Conservation (phyloP, 192 early-diverging fungal species). For the Coemansia sp. region DNA sequence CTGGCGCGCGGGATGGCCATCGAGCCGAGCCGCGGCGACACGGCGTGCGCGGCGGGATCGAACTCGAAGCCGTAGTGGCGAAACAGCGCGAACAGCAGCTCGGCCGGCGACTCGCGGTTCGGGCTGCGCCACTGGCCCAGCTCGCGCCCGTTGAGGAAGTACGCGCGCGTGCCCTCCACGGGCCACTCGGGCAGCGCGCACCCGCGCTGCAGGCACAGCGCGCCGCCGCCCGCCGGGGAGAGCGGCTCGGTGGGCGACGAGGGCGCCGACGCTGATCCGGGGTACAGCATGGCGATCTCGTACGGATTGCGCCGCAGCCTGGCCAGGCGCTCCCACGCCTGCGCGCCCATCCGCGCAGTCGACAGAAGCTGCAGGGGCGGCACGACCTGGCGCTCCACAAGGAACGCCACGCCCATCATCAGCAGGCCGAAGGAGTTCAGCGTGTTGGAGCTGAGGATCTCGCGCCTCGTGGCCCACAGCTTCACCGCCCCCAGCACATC, state of each 20-base stretch:
- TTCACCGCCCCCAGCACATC: conserved; percentile 21
- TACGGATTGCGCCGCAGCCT: conserved; percentile 3
- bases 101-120: conserved; percentile 11
- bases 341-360: neutral
- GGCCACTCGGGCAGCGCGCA: neutral
- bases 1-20: conserved; percentile 13
- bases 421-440: conserved; percentile 38
- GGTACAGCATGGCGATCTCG: neutral
- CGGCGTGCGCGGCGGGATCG: conserved; percentile 18
- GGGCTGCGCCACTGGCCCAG: conserved; percentile 17
- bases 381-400: conserved; percentile 25
- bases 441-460: conserved; percentile 6
- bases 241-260: neutral
- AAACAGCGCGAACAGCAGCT: conserved; percentile 30
- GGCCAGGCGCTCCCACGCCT: conserved; percentile 5
- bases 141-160: conserved; percentile 4
- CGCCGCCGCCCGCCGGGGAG: neutral
- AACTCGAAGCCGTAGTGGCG: conserved; percentile 27
- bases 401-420: conserved; percentile 42
- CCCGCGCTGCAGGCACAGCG: conserved; percentile 7
- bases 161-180: conserved; percentile 15
- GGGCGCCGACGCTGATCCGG: neutral
- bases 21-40: conserved; percentile 31
- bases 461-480: conserved; percentile 18
- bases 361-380: conserved; percentile 38